These are phyloP conservation scores for Arctium lappa DNA, from an alignment of 129 eudicot genomes.

Conservation along the genomic window DNA sequence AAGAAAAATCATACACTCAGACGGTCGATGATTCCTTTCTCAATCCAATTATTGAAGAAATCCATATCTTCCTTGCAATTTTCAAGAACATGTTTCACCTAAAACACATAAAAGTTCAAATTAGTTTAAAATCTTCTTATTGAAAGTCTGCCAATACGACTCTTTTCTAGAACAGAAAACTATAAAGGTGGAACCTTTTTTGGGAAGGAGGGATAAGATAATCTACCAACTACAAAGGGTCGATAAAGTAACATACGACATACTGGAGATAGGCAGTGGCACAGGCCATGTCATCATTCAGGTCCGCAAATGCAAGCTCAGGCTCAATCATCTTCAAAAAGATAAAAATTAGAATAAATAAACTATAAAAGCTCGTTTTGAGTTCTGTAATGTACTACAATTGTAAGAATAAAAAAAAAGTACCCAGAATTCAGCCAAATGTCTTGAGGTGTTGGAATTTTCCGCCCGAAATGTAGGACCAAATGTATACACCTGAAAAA, in stretches of 20 bases:
- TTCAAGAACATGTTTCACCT: constrained; percentile 88
- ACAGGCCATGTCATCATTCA: constrained; percentile 99
- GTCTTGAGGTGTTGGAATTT: constrained; percentile 93
- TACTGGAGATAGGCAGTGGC: constrained; percentile 99
- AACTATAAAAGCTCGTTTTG: constrained; percentile 1
- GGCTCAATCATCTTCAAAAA: constrained; percentile 92
- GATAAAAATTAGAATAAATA: constrained; percentile 4
- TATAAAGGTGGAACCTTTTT: background rate
- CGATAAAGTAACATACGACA: constrained; percentile 80
- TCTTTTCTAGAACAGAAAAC: background rate
- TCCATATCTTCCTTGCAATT: constrained; percentile 99
- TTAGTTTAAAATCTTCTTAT: background rate
- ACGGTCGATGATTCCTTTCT: constrained; percentile 85
- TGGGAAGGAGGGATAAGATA: constrained; percentile 7
- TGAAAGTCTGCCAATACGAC: background rate
- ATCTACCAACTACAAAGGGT: constrained; percentile 21
- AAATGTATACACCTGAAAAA: constrained; percentile 86
- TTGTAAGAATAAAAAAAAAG: background rate
- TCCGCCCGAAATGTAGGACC: constrained; percentile 99
- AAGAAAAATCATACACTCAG: constrained; percentile 54
- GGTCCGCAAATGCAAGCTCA: constrained; percentile 97
- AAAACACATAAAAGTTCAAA: constrained; percentile 12
- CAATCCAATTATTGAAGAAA: constrained; percentile 84
- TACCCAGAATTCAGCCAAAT: constrained; percentile 99
- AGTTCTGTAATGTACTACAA: constrained; percentile 10